These are phyloP conservation scores for Ilex asprella DNA, from an alignment of 257 asterid species.

Conservation along the genomic window DNA sequence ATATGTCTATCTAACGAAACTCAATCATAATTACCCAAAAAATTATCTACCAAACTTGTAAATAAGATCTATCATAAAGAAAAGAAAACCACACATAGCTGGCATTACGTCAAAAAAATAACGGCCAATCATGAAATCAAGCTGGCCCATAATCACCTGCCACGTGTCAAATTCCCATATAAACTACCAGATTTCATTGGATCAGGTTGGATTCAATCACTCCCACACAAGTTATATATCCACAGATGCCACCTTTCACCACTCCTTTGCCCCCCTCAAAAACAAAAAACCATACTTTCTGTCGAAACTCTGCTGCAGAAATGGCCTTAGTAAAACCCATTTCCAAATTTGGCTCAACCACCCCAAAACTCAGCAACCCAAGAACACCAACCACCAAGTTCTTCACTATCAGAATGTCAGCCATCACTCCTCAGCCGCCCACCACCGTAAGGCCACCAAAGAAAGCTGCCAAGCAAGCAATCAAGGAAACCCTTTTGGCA, in stretches of 20 bases:
- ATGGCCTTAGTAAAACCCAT: conserved; percentile 76
- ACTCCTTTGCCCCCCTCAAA: neutral
- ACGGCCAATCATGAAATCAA: conserved; percentile 28
- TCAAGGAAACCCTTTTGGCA: conserved; percentile 60
- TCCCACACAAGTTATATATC: conserved; percentile 17
- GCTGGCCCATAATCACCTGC: conserved; percentile 26
- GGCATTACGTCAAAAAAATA: neutral
- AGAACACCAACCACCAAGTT: conserved; percentile 12
- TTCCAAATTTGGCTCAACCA: conserved; percentile 35
- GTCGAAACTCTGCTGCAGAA: conserved; percentile 24
- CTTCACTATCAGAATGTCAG: conserved; percentile 51
- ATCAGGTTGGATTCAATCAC: conserved; percentile 43
- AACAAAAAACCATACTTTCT: neutral
- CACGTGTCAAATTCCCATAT: conserved; percentile 49
- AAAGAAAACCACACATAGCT: conserved; percentile 22
- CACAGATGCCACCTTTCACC: conserved; percentile 5
- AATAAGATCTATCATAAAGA: conserved; percentile 8
- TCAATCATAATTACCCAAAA: too few relatives aligned
- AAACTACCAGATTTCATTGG: conserved; percentile 51
- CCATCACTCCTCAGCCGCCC: conserved; percentile 38
- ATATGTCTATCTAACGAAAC: too few relatives aligned
- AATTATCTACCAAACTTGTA: neutral
- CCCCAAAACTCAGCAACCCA: conserved; percentile 24
- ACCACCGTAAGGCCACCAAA: conserved; percentile 23
- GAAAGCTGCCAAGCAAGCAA: conserved; percentile 48